Percentiles rank a stretch among this genome's conserved stretches.
Evolutionary conservation across 768 basidiomycete genomes (phyloP).

Genomic region (Leucosporidium scottii): DNA sequence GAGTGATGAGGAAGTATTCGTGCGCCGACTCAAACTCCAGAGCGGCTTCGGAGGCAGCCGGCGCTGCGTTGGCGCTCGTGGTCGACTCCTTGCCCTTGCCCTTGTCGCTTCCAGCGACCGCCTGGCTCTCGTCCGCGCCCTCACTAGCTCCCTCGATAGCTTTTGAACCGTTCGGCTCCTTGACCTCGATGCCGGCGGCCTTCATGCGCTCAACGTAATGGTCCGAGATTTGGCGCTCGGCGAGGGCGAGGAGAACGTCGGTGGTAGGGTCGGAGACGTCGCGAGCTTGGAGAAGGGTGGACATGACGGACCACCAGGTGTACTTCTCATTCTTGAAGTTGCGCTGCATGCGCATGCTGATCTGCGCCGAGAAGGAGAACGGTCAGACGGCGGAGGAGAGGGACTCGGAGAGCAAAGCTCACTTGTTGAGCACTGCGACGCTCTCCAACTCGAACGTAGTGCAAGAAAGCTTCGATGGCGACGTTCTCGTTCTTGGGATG

Average conservation of each 20-base stretch:
- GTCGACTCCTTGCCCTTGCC: constrained; percentile 1
- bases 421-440: constrained; percentile 18
- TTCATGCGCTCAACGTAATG: neutral
- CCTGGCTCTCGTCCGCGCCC: neutral
- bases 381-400: neutral
- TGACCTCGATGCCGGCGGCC: neutral
- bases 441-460: constrained; percentile 7
- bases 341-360: constrained; percentile 15
- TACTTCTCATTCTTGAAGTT: constrained; percentile 18
- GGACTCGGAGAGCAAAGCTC: neutral
- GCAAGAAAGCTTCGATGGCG: constrained; percentile 22
- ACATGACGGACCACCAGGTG: constrained; percentile 28
- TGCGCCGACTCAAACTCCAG: constrained; percentile 17
- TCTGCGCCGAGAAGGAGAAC: neutral
- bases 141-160: neutral
- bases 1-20: constrained; percentile 26
- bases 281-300: constrained; percentile 16
- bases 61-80: neutral
- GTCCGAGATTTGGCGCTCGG: constrained; percentile 20
- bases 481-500: constrained; percentile 30
- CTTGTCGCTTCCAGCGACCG: neutral
- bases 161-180: neutral
- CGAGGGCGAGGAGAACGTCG: constrained; percentile 23
- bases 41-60: neutral
- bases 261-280: constrained; percentile 9